phyloP scores from a whole-genome alignment of 2,329 filamentous ascomycete genomes.

The Cryphonectria radicalis region DNA sequence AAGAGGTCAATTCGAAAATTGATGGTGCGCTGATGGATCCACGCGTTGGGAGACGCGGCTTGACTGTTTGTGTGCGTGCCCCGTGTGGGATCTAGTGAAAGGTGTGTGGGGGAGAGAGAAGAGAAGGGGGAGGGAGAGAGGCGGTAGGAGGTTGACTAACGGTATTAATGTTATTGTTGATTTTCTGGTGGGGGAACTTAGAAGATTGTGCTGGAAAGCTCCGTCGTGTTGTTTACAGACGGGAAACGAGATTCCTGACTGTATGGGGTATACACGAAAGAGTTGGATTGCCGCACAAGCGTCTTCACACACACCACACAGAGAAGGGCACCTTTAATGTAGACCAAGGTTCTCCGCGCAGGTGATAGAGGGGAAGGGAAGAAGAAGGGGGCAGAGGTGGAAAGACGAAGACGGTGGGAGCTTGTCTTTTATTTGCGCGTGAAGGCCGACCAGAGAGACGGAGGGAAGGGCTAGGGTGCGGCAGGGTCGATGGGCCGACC shows the following conservation, averaged over 20 bases:
- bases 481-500: constrained; percentile 12
- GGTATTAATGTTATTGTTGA: constrained; percentile 27
- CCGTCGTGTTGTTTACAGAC: constrained; percentile 24
- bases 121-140: neutral
- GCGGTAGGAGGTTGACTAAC: neutral
- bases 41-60: neutral
- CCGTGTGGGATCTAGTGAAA: neutral
- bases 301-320: constrained; percentile 22
- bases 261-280: constrained; percentile 19
- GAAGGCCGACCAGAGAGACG: constrained; percentile 8
- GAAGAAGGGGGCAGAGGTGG: constrained; percentile 39
- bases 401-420: constrained; percentile 27
- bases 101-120: neutral
- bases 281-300: constrained; percentile 29
- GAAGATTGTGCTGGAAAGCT: constrained; percentile 30
- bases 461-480: constrained; percentile 1
- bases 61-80: constrained; percentile 2
- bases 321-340: constrained; percentile 29
- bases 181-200: constrained; percentile 4
- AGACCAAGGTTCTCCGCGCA: constrained; percentile 32
- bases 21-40: neutral
- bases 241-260: constrained; percentile 21
- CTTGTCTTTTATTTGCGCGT: constrained; percentile 27
- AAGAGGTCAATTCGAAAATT: neutral
- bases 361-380: constrained; percentile 31